These are phyloP conservation scores for Mucor irregularis DNA, from an alignment of 371 early-diverging fungal species.

Conservation along the genomic window DNA sequence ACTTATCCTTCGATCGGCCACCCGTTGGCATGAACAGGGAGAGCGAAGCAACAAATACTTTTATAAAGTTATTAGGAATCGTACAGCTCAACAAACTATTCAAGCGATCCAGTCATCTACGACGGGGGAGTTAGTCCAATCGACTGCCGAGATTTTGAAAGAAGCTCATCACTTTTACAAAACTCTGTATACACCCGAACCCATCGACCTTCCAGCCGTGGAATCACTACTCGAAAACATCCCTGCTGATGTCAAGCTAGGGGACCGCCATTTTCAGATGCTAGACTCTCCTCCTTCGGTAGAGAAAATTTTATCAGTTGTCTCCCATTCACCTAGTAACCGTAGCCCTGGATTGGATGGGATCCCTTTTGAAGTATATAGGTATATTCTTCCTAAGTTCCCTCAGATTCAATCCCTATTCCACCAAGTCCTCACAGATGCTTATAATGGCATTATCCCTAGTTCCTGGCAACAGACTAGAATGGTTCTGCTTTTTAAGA, in stretches of 20 bases:
- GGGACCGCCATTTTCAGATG: background rate
- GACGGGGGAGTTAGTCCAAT: background rate
- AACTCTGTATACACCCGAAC: conserved; percentile 4
- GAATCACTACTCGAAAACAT: background rate
- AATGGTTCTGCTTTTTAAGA: conserved; percentile 36
- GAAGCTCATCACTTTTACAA: conserved; percentile 4
- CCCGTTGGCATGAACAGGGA: conserved; percentile 31
- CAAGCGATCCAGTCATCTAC: background rate
- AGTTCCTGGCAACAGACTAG: conserved; percentile 14
- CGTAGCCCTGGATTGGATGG: conserved; percentile 36
- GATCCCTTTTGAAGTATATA: conserved; percentile 31
- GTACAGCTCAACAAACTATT: conserved; percentile 14
- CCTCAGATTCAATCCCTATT: background rate
- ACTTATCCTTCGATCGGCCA: background rate
- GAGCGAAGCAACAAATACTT: conserved; percentile 30
- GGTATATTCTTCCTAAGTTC: background rate
- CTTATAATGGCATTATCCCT: conserved; percentile 6
- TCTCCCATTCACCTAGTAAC: conserved; percentile 3
- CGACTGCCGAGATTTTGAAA: background rate
- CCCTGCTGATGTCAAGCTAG: background rate
- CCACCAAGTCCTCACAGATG: conserved; percentile 9
- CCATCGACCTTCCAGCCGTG: background rate
- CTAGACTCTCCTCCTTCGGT: background rate
- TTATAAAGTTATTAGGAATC: conserved; percentile 11
- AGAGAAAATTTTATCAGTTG: background rate